Evolutionary conservation across 768 basidiomycete genomes (phyloP), one percentile per base, ranked within the genome.

Genomic region (Hygrophorus pudorinus): DNA sequence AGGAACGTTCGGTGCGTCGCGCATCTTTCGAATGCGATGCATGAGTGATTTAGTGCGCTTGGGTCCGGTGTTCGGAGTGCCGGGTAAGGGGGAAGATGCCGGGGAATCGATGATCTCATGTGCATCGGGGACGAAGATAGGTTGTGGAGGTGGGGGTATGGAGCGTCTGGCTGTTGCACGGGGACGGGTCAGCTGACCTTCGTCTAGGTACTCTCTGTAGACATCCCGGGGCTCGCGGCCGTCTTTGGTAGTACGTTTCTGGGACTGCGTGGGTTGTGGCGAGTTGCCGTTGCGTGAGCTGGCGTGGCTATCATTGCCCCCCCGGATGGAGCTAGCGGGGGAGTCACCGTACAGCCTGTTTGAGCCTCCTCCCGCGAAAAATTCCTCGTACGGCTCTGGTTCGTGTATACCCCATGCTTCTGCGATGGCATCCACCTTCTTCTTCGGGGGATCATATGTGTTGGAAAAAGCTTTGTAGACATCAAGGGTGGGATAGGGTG

Each of bases 361-460:
- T 58, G 55, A 71, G 59, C 83, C 82, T 35, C 85, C 83, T 14
- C 85, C 89, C 17, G 86, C 87, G 50, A 78, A 85, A 58, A 91
- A 92, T 53, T 92, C 88, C 54, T 92, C 88, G 54, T 75, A 91
- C 5, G 89, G 89, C 56, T 92, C 89, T 4, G 89, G 89, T 55
- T 91, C 89, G 53, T 89, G 85, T 41, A 87, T 88, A 30, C 89
- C 89, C 89, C 89, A 91, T 1, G 89, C 89, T 62, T 91, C 89
- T 37, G 88, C 88, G 47, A 92, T 80, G 30, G 85, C 86, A 53
- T 91, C 86, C 28, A 85, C 80, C 56, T 86, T 86, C 64, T 85
- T 87, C 77, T 88, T 88, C 28, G 81, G 77, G 7, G 75, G 73
- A 47, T 76, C 72, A 43, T 74, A 72, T 38, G 75, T 72, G 51